These are phyloP conservation scores for Coleophoma cylindrospora DNA, from an alignment of 2,329 filamentous ascomycete genomes.

Conservation along the genomic window DNA sequence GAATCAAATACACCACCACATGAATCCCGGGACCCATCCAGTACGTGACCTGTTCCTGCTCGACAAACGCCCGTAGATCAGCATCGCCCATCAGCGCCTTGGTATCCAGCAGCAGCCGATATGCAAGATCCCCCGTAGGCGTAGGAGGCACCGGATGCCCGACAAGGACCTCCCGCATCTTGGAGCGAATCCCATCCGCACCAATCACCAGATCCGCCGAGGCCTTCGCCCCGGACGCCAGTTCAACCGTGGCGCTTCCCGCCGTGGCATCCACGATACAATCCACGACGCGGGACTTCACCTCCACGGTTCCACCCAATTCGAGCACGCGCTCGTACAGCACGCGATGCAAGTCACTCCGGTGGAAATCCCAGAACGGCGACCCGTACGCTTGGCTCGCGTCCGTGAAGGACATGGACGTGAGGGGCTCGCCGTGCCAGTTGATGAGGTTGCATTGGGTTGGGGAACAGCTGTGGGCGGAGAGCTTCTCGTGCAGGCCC, in stretches of 20 bases:
- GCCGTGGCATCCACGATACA: slow-evolving; percentile 17
- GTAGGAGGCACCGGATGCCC: slow-evolving; percentile 36
- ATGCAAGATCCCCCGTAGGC: slow-evolving; percentile 37
- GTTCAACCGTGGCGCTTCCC: slow-evolving; percentile 11
- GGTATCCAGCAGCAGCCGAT: slow-evolving; percentile 35
- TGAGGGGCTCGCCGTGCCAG: slow-evolving; percentile 20
- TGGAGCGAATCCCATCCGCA: slow-evolving; percentile 31
- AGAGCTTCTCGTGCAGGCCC: not conserved
- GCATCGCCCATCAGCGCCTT: slow-evolving; percentile 33
- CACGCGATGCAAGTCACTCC: slow-evolving; percentile 37
- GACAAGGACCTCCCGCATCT: slow-evolving; percentile 31
- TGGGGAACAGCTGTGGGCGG: slow-evolving; percentile 24
- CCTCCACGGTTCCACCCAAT: slow-evolving; percentile 30
- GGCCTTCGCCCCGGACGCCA: slow-evolving; percentile 20
- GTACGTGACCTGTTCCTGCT: slow-evolving; percentile 33
- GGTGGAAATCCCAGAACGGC: slow-evolving; percentile 36
- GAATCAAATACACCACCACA: slow-evolving; percentile 33
- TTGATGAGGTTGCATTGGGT: slow-evolving; percentile 44
- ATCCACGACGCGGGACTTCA: slow-evolving; percentile 28
- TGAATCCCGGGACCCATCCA: slow-evolving; percentile 42
- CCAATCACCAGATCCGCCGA: slow-evolving; percentile 30
- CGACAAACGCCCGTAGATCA: slow-evolving; percentile 28
- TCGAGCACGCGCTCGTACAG: slow-evolving; percentile 30
- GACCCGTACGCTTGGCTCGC: not conserved
- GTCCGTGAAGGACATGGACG: not conserved